Percentiles rank a stretch among this genome's conserved stretches.
Conservation (phyloP, 768 basidiomycete species). For the Pisolithus tinctorius region DNA sequence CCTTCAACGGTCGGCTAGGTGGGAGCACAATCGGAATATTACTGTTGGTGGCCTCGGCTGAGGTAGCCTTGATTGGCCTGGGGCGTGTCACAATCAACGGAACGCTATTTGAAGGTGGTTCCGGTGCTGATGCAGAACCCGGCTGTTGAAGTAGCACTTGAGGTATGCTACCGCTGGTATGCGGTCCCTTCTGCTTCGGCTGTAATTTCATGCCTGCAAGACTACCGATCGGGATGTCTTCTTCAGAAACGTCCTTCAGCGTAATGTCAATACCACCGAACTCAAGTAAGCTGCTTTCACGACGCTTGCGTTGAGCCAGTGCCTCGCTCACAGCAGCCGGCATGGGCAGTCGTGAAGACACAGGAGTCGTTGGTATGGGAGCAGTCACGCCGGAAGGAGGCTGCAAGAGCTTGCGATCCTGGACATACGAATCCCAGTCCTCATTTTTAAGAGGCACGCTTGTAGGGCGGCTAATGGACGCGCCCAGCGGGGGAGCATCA, state of each 20-base stretch:
- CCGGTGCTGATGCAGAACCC: slow-evolving; percentile 22
- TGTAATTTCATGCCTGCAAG: slow-evolving; percentile 6
- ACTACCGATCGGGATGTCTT: slow-evolving; percentile 27
- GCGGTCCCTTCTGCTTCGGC: slow-evolving; percentile 17
- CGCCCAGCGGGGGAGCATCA: slow-evolving; percentile 37
- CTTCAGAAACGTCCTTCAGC: slow-evolving; percentile 30
- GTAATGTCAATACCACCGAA: slow-evolving; percentile 25
- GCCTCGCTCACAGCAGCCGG: slow-evolving; percentile 74
- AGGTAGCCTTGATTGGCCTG: slow-evolving; percentile 12
- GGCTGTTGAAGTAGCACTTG: slow-evolving; percentile 24
- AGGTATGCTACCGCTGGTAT: slow-evolving; percentile 18
- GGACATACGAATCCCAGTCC: slow-evolving; percentile 86
- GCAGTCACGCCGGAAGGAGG: slow-evolving; percentile 75
- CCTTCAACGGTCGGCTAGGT: slow-evolving; percentile 27
- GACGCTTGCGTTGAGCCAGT: slow-evolving; percentile 58
- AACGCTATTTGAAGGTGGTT: slow-evolving; percentile 9
- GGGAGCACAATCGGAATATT: slow-evolving; percentile 28
- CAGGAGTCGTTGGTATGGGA: slow-evolving; percentile 64
- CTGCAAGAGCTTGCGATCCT: slow-evolving; percentile 77
- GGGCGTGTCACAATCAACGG: slow-evolving; percentile 20
- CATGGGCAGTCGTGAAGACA: slow-evolving; percentile 43
- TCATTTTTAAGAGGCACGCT: slow-evolving; percentile 67
- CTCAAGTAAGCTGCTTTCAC: slow-evolving; percentile 58
- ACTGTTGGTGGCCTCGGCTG: slow-evolving; percentile 13
- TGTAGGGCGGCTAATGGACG: slow-evolving; percentile 59